A percentile compares a stretch with the other conserved stretches of the same genome.
Evolutionary conservation across 805 yeast species (phyloP).

Genomic region (Saccharomycopsis selenospora): DNA sequence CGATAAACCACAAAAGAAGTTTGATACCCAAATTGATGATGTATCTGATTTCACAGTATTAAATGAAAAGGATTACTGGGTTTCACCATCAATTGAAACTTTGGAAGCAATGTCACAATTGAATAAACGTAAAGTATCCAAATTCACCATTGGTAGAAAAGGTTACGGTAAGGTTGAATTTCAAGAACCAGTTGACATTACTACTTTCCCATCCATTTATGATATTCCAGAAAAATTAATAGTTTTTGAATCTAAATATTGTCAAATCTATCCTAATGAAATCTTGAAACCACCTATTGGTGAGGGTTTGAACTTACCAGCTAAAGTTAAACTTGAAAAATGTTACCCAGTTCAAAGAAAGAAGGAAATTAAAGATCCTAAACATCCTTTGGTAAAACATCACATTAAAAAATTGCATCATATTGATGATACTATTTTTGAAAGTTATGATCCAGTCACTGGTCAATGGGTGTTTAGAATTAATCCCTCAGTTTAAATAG

Average conservation of each 20-base stretch:
- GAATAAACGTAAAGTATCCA: constrained; percentile 54
- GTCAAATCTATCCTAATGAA: constrained; percentile 68
- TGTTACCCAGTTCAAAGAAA: constrained; percentile 75
- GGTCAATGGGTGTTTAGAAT: constrained; percentile 66
- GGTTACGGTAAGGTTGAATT: constrained; percentile 75
- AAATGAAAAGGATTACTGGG: constrained; percentile 79
- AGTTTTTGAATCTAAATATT: constrained; percentile 49
- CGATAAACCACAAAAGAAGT: not conserved
- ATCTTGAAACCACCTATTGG: constrained; percentile 56
- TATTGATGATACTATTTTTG: constrained; percentile 54
- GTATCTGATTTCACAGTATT: constrained; percentile 36
- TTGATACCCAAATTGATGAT: constrained; percentile 21
- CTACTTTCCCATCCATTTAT: constrained; percentile 52
- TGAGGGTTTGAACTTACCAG: constrained; percentile 76
- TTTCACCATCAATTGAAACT: constrained; percentile 65
- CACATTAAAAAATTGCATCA: constrained; percentile 63
- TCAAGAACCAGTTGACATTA: constrained; percentile 74
- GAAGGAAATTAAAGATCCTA: constrained; percentile 68
- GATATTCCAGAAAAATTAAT: constrained; percentile 62
- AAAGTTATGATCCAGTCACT: constrained; percentile 66
- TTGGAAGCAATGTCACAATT: constrained; percentile 51
- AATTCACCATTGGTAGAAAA: constrained; percentile 71
- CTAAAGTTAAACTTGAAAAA: constrained; percentile 63
- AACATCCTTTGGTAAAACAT: constrained; percentile 59
- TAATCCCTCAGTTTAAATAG: constrained; percentile 23